Evolutionary conservation across 805 yeast species (phyloP).

Genomic region (Candida krabiensis): DNA sequence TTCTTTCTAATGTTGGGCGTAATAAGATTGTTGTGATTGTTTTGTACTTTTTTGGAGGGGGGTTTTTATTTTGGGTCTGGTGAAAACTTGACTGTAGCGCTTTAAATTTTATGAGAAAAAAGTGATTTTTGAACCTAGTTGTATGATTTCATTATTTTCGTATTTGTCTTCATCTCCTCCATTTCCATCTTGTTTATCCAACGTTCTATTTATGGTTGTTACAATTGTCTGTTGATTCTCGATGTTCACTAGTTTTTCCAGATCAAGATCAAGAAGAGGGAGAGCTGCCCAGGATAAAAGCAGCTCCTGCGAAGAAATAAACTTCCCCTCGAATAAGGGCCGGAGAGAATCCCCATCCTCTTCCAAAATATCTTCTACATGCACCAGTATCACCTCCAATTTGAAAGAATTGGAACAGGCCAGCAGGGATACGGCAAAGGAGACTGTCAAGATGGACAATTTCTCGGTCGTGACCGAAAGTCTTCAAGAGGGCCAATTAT

Average conservation of each 20-base stretch:
- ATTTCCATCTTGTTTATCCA: neutral
- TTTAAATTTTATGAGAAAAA: too few species aligned
- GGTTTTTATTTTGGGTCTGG: too few species aligned
- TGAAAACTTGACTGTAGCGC: too few species aligned
- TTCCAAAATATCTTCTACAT: conserved; percentile 7
- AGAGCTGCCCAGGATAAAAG: conserved; percentile 2
- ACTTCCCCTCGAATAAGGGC: conserved; percentile 5
- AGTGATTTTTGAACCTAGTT: too few species aligned
- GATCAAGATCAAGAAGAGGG: conserved; percentile 6
- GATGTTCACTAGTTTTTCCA: conserved; percentile 12
- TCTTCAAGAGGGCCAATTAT: conserved; percentile 1
- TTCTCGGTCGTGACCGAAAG: neutral
- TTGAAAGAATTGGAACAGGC: conserved; percentile 16
- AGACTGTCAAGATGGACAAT: neutral
- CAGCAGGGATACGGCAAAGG: conserved; percentile 6
- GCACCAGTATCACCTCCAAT: conserved; percentile 17
- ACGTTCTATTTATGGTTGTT: too few species aligned
- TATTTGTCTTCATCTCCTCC: neutral
- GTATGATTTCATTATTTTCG: too few species aligned
- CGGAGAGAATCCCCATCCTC: conserved; percentile 13
- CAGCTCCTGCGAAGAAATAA: conserved; percentile 4
- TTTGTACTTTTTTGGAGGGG: too few species aligned
- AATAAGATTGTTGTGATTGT: too few species aligned
- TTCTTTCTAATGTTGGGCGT: too few species aligned
- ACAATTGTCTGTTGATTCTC: too few species aligned